Evolutionary conservation across 345 rosid genomes (phyloP).

Genomic region (Brassica cretica): DNA sequence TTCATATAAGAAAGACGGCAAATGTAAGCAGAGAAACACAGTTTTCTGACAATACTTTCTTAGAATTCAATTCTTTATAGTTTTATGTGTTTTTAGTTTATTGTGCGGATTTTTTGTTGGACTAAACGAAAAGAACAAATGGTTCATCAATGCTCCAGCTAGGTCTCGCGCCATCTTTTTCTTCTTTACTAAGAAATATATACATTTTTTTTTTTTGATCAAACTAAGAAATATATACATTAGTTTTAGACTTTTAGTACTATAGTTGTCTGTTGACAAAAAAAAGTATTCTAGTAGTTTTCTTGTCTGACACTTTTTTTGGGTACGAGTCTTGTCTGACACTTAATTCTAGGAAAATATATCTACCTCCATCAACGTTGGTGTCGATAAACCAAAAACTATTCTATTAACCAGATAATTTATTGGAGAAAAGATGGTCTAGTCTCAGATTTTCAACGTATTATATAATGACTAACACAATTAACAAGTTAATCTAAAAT

Average conservation of each 20-base stretch:
- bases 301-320: neutral
- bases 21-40: constrained; percentile 8
- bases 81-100: constrained; percentile 7
- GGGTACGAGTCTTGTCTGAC: too few relatives aligned
- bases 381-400: neutral
- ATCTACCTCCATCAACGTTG: neutral
- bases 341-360: too few relatives aligned
- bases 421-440: neutral
- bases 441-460: too few relatives aligned
- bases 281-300: too few relatives aligned
- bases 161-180: constrained; percentile 19
- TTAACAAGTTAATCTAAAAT: neutral
- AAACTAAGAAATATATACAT: constrained; percentile 17
- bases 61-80: neutral
- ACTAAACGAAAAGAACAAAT: neutral
- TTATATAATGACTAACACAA: neutral
- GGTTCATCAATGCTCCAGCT: constrained; percentile 6
- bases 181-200: constrained; percentile 32
- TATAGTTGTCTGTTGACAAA: neutral
- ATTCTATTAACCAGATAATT: neutral
- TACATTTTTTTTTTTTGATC: neutral
- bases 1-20: neutral
- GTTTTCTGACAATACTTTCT: neutral
- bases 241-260: neutral
- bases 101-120: neutral